These are phyloP conservation scores for Xerocomellus dryophilus DNA, from an alignment of 768 basidiomycete genomes.

Conservation along the genomic window DNA sequence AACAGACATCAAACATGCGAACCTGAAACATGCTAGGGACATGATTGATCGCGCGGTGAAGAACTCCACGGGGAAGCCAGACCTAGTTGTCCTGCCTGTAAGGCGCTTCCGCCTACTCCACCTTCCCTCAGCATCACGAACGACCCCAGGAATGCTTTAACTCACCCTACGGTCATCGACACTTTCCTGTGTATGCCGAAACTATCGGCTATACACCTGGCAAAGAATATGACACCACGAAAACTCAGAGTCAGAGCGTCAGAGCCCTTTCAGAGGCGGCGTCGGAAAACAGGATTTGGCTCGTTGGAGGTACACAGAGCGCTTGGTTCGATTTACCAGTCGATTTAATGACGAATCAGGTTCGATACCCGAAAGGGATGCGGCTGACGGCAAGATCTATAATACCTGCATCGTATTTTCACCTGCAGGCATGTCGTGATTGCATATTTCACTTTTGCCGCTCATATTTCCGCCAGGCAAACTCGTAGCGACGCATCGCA, in stretches of 20 bases:
- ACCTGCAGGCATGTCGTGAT: constrained; percentile 53
- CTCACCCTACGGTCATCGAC: constrained; percentile 74
- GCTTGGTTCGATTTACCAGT: not conserved
- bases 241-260: constrained; percentile 70
- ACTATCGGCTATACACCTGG: constrained; percentile 62
- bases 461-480: constrained; percentile 52
- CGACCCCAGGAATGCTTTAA: constrained; percentile 77
- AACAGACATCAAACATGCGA: constrained; percentile 55
- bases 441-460: not conserved
- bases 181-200: constrained; percentile 86
- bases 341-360: constrained; percentile 46
- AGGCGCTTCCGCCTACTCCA: constrained; percentile 21
- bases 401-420: constrained; percentile 93
- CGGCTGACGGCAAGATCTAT: constrained; percentile 63
- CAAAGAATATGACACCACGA: constrained; percentile 51
- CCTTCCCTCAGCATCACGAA: constrained; percentile 1
- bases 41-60: constrained; percentile 72
- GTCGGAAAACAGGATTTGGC: constrained; percentile 74
- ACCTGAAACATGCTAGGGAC: constrained; percentile 78
- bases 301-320: constrained; percentile 77
- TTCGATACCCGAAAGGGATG: constrained; percentile 86
- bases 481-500: constrained; percentile 84
- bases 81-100: constrained; percentile 83
- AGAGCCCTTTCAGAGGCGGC: constrained; percentile 80
- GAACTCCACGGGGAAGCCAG: constrained; percentile 49